Evolutionary conservation across 2,329 filamentous ascomycete genomes (phyloP).

Genomic region (Zarea fungicola): DNA sequence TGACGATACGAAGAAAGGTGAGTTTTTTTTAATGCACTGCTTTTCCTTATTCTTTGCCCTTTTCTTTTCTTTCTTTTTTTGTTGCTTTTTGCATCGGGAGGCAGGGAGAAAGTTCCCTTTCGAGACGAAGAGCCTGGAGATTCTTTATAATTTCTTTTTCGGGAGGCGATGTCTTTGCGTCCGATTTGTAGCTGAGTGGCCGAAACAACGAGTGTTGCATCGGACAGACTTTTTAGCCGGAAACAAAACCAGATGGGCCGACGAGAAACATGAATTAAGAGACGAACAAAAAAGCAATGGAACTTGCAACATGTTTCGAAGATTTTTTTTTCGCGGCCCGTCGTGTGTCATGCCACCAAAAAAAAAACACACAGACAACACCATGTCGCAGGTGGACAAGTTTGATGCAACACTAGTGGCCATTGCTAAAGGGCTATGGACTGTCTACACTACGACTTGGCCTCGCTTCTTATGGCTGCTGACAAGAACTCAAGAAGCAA

Average conservation of each 20-base stretch:
- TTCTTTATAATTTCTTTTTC: not conserved
- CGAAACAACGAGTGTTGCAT: not conserved
- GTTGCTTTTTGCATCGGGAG: not conserved
- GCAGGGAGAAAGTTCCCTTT: not conserved
- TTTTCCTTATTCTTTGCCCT: no score
- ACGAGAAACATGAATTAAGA: not conserved
- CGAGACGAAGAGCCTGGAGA: not conserved
- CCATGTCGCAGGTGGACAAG: constrained; percentile 3
- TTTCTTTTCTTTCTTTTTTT: no score
- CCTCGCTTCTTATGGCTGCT: no score
- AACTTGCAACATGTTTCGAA: not conserved
- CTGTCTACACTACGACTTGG: no score
- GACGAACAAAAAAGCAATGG: not conserved
- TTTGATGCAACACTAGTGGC: constrained; percentile 1
- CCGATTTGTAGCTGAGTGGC: not conserved
- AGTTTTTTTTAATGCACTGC: not conserved
- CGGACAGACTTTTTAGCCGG: not conserved
- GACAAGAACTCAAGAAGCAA: no score
- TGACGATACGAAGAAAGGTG: constrained; percentile 20
- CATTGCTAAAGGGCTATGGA: not conserved
- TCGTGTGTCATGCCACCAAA: not conserved
- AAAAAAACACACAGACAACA: constrained; percentile 9
- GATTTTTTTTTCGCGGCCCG: not conserved
- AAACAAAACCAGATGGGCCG: no score
- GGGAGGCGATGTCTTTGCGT: not conserved